A percentile compares a stretch with the other conserved stretches of the same genome.
These are phyloP conservation scores for Glycine latifolia DNA, from an alignment of 306 rosid genomes.

Conservation along the genomic window DNA sequence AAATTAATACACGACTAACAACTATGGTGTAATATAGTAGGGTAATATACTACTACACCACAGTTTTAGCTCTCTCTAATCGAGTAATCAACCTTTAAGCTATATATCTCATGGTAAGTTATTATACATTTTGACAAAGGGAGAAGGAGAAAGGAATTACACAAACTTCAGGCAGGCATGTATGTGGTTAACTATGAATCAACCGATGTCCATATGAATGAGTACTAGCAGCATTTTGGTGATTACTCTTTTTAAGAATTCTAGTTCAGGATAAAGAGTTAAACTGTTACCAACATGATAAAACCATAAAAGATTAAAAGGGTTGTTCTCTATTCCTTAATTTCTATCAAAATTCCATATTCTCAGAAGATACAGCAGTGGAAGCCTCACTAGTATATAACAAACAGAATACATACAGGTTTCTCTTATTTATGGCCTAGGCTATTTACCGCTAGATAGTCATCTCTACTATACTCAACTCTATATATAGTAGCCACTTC, in stretches of 20 bases:
- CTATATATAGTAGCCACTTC: background rate
- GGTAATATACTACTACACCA: background rate
- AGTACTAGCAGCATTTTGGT: background rate
- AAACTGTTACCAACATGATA: too few species aligned
- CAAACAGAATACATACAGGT: background rate
- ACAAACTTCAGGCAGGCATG: background rate
- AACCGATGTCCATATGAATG: background rate
- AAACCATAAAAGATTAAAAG: background rate
- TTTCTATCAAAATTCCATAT: conserved; percentile 47
- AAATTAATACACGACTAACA: too few species aligned
- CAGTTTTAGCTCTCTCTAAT: background rate
- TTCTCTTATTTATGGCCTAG: conserved; percentile 32
- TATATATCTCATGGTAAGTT: background rate
- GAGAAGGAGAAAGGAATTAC: background rate
- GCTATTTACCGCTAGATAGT: conserved; percentile 32
- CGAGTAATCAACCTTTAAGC: background rate
- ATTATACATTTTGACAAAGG: background rate
- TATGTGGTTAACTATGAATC: background rate
- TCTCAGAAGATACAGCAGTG: conserved; percentile 25
- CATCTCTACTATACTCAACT: background rate
- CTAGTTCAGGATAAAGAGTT: background rate
- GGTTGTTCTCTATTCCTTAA: conserved; percentile 11
- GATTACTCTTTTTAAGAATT: background rate
- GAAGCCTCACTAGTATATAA: conserved; percentile 24
- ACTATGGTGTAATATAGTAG: background rate